Evolutionary conservation across 108 stramenopile species (phyloP).

Genomic region (Fragilariopsis cylindrus): DNA sequence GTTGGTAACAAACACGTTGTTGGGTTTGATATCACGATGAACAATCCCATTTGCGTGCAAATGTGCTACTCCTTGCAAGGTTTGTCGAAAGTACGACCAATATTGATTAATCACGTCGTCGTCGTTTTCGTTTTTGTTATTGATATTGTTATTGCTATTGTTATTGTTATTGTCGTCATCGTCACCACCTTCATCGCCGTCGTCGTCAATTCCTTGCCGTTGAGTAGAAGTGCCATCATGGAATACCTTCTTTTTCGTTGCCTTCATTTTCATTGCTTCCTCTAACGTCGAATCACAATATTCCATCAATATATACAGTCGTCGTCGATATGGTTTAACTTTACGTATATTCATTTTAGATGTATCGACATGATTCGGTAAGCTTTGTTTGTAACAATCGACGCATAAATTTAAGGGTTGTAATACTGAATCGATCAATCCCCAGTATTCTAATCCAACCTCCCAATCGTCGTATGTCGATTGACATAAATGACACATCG

Average conservation of each 20-base stretch:
- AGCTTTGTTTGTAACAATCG: slow-evolving; percentile 42
- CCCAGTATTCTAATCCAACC: slow-evolving; percentile 45
- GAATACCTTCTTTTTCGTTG: slow-evolving; percentile 4
- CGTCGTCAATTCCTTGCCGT: neutral
- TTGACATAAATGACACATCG: slow-evolving; percentile 39
- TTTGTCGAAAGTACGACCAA: slow-evolving; percentile 53
- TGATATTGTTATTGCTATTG: neutral
- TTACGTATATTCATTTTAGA: slow-evolving; percentile 38
- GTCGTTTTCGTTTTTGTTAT: neutral
- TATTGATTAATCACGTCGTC: slow-evolving; percentile 19
- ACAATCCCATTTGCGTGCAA: slow-evolving; percentile 82
- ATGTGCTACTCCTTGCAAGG: slow-evolving; percentile 64
- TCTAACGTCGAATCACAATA: slow-evolving; percentile 37
- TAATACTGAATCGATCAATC: slow-evolving; percentile 47
- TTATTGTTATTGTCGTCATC: slow-evolving; percentile 3
- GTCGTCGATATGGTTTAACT: slow-evolving; percentile 22
- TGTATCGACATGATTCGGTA: slow-evolving; percentile 37
- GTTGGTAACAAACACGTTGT: slow-evolving; percentile 43
- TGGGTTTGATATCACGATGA: slow-evolving; percentile 56
- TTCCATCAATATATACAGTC: slow-evolving; percentile 50
- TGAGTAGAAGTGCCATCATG: neutral
- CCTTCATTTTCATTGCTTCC: neutral
- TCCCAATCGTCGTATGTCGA: slow-evolving; percentile 43
- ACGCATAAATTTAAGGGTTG: slow-evolving; percentile 50
- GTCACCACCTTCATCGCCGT: slow-evolving; percentile 12